Percentiles rank a stretch among this genome's conserved stretches.
phyloP scores from a whole-genome alignment of 352 stramenopile genomes.

The Phytophthora multivora region DNA sequence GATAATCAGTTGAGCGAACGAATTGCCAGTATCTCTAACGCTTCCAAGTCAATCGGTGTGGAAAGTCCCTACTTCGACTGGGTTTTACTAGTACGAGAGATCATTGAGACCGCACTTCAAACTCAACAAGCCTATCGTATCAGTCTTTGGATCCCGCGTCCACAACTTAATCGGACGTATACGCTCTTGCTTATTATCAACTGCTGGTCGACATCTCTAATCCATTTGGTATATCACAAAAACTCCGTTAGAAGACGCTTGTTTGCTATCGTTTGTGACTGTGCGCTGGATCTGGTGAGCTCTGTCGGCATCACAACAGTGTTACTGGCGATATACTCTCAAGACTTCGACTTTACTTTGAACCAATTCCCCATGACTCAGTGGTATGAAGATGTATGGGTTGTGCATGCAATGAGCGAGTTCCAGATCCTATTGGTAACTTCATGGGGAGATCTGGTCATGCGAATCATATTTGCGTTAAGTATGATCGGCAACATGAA shows the following conservation, averaged over 20 bases:
- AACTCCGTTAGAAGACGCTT: constrained; percentile 1
- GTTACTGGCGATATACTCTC: constrained; percentile 15
- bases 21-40: too few relatives aligned
- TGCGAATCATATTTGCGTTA: constrained; percentile 43
- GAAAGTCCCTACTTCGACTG: constrained; percentile 26
- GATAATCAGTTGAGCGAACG: too few relatives aligned
- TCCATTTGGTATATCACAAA: constrained; percentile 7
- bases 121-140: constrained; percentile 33
- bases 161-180: constrained; percentile 23
- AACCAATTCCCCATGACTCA: background rate
- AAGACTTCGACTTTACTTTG: constrained; percentile 7
- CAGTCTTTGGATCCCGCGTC: constrained; percentile 29
- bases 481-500: constrained; percentile 38
- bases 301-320: constrained; percentile 26
- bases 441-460: constrained; percentile 40
- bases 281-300: constrained; percentile 27
- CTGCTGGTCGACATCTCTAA: constrained; percentile 26
- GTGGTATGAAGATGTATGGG: constrained; percentile 19
- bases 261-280: constrained; percentile 17
- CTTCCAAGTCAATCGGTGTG: background rate
- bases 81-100: constrained; percentile 22
- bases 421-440: constrained; percentile 40
- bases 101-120: constrained; percentile 31
- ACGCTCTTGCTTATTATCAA: constrained; percentile 32
- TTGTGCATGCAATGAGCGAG: constrained; percentile 28